Evolutionary conservation across 768 basidiomycete genomes (phyloP), one percentile per base, ranked within the genome.

Genomic region (Russula lepida): DNA sequence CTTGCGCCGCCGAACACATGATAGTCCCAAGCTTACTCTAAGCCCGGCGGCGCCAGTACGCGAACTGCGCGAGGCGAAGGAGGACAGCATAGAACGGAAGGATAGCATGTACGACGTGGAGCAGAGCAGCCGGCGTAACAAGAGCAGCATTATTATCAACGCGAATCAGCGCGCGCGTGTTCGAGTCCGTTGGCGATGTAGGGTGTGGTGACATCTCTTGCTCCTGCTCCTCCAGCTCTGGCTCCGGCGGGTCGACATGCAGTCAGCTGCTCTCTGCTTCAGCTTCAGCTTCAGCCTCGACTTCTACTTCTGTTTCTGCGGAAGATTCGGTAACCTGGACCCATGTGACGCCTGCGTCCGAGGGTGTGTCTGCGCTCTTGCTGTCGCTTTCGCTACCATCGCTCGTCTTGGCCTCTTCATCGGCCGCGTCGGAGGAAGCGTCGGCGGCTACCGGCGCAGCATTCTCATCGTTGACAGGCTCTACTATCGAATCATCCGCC

Each of bases 381-480:
- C 58, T 62, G 43, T 73, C 70, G 60, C 71, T 62, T 41, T 62
- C 68, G 60, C 64, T 64, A 37, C 62, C 67, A 32, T 66, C 69
- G 37, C 63, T 65, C 13, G 30, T 33, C 68, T 73, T 60, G 76
- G 78, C 60, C 68, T 81, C 76, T 61, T 74, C 78, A 54, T 78
- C 72, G 53, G 75, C 73, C 11, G 52, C 50, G 28, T 61, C 60
- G 43, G 68, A 56, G 48, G 68, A 56, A 15, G 65, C 57, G 46
- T 69, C 69, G 65, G 70, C 68, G 55, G 63, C 46, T 19, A 55
- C 41, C 27, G 61, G 67, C 33, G 64, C 65, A 49, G 51, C 59
- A 56, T 69, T 69, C 50, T 68, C 64, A 49, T 68, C 65, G 57
- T 65, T 67, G 48, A 63, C 66, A 49, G 50, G 21, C 35, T 65